phyloP scores from a whole-genome alignment of 768 basidiomycete genomes.

The Gloeostereum incarnatum region DNA sequence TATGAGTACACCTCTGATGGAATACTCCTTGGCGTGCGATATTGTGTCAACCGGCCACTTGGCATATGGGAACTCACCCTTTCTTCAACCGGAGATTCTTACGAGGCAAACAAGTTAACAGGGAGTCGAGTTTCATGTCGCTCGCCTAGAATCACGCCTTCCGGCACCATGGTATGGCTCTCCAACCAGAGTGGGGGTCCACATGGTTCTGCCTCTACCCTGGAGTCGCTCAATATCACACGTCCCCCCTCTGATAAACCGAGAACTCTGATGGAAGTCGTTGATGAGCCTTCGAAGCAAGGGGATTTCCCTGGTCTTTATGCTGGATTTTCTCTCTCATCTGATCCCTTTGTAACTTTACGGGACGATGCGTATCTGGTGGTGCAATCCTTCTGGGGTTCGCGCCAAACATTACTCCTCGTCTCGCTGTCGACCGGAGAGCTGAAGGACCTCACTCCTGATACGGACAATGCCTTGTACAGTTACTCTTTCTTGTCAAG shows the following conservation, averaged over 20 bases:
- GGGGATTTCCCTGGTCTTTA: conserved; percentile 58
- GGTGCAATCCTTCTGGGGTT: conserved; percentile 45
- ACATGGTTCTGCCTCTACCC: conserved; percentile 44
- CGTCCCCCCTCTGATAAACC: conserved; percentile 8
- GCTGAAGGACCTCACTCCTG: conserved; percentile 34
- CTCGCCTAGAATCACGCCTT: conserved; percentile 41
- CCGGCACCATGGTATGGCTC: conserved; percentile 30
- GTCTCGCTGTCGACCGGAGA: conserved; percentile 31
- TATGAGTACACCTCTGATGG: conserved; percentile 52
- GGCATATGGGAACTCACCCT: conserved; percentile 45
- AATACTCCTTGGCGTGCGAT: conserved; percentile 46
- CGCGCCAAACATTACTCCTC: conserved; percentile 38
- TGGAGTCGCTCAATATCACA: conserved; percentile 35
- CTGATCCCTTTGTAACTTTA: conserved; percentile 26
- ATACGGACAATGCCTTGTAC: conserved; percentile 20
- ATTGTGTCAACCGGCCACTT: conserved; percentile 50
- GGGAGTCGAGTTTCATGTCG: conserved; percentile 37
- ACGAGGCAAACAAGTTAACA: conserved; percentile 28
- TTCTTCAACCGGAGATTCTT: conserved; percentile 4
- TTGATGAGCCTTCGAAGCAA: conserved; percentile 25
- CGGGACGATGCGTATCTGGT: conserved; percentile 20
- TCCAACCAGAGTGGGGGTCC: conserved; percentile 47
- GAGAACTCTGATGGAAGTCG: conserved; percentile 27
- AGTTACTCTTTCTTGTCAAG: conserved; percentile 50
- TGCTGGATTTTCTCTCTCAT: conserved; percentile 34